These are phyloP conservation scores for Fragaria vesca DNA, from an alignment of 306 rosid genomes.

Conservation along the genomic window DNA sequence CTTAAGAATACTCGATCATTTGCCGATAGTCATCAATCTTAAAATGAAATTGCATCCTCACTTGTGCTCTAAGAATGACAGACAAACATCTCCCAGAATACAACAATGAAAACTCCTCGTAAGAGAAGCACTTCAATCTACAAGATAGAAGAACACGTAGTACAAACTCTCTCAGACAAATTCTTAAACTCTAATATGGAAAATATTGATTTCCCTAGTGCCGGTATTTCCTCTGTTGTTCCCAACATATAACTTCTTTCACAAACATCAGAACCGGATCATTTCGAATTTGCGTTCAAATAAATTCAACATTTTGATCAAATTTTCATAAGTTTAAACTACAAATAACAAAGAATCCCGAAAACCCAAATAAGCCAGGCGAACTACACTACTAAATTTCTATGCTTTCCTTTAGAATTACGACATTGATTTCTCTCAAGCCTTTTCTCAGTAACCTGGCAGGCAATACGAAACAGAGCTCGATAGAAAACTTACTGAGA, in stretches of 20 bases:
- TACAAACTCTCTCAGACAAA: background rate
- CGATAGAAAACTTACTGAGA: slow-evolving; percentile 48
- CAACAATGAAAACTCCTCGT: background rate
- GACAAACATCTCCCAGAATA: background rate
- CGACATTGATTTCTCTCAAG: background rate
- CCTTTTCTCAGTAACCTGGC: slow-evolving; percentile 26
- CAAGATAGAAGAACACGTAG: background rate
- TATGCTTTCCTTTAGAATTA: background rate
- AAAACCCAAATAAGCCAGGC: background rate
- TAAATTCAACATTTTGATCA: background rate
- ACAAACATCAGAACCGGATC: background rate
- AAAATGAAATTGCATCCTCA: background rate
- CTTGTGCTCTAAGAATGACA: background rate
- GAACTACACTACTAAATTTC: background rate
- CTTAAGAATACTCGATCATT: background rate
- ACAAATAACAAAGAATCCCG: background rate
- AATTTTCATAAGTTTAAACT: background rate
- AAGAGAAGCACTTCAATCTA: no score
- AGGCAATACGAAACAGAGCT: background rate
- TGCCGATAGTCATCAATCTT: background rate
- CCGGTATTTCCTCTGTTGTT: no score
- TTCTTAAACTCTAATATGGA: background rate
- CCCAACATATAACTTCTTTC: background rate
- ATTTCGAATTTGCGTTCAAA: background rate
- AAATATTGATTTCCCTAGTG: background rate